These are phyloP conservation scores for Oenanthe javanica DNA, from an alignment of 140 eudicot species.

Conservation along the genomic window DNA sequence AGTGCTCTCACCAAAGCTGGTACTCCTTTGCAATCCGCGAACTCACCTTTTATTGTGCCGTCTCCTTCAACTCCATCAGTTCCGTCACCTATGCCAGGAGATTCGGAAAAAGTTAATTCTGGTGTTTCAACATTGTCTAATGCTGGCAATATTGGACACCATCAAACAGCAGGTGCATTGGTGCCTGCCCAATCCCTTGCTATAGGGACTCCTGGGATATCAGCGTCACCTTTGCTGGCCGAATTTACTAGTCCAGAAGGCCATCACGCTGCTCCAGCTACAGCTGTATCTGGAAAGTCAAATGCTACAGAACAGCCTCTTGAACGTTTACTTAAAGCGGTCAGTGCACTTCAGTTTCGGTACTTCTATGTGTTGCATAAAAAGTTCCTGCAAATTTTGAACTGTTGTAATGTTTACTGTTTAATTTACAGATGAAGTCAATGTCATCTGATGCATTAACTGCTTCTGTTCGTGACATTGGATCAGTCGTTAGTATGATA, in stretches of 20 bases:
- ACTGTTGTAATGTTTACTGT: slow-evolving; percentile 1
- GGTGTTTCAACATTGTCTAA: slow-evolving; percentile 60
- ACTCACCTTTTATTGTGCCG: slow-evolving; percentile 75
- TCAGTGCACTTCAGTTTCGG: slow-evolving; percentile 23
- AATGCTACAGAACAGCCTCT: slow-evolving; percentile 76
- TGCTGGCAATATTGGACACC: slow-evolving; percentile 56
- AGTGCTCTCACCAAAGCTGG: slow-evolving; percentile 44
- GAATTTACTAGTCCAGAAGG: slow-evolving; percentile 81
- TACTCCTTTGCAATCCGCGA: slow-evolving; percentile 75
- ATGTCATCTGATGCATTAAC: slow-evolving; percentile 60
- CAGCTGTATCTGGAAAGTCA: slow-evolving; percentile 55
- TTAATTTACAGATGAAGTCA: slow-evolving; percentile 50
- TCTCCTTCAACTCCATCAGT: slow-evolving; percentile 87
- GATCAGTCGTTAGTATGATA: slow-evolving; percentile 92
- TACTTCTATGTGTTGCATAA: slow-evolving; percentile 5
- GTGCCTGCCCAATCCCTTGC: slow-evolving; percentile 68
- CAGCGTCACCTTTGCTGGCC: slow-evolving; percentile 93
- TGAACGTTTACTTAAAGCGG: slow-evolving; percentile 83
- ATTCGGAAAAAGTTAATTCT: slow-evolving; percentile 49
- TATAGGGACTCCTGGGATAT: slow-evolving; percentile 96
- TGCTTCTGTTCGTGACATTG: slow-evolving; percentile 76
- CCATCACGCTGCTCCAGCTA: slow-evolving; percentile 36
- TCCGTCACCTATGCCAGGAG: slow-evolving; percentile 88
- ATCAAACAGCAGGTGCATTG: slow-evolving; percentile 39
- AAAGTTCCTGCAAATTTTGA: not conserved